Base-by-base conservation (phyloP, 2,329 filamentous ascomycete genomes). In the Calonectria hawksworthii region DNA sequence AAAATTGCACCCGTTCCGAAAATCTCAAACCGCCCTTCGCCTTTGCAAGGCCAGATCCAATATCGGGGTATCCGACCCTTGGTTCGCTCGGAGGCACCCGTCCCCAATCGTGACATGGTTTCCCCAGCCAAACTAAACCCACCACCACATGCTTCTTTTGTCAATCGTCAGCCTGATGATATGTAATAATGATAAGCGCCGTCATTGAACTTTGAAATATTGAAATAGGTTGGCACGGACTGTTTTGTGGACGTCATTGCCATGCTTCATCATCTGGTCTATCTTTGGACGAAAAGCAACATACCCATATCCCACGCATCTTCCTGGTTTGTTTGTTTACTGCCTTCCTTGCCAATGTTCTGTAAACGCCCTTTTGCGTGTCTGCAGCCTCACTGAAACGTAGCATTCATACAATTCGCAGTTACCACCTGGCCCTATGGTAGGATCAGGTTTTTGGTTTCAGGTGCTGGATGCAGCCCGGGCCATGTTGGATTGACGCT, bases 361-460 rank as follows among this genome's bases (percentile, higher is more conserved):
- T 28, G 41, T 23, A 28, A 47, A 28, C 41, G 36, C 34, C 56
- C 14, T 28, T 21, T 3, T 36, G 9, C n/a, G 18, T 63, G 14
- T 28, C 18, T 36, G 13, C 18, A 26, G 56, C 23, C 34, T 63
- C 56, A 18, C 14, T 41, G 36, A 23, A 65, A 28, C 28, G 38
- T 44, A 13, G 28, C 61, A 65, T 65, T 26, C 18, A 50, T 34
- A 71, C 28, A n/a, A 47, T 28, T 71, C n/a, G 21, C 36, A 64
- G 50, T 34, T n/a, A 32, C 21, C 26, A 11, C 16, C 26, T 59
- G 38, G 38, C 54, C 26, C 36, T 56, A 28, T 28, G 44, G 64
- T 50, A 32, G n/a, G 21, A 67, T 59, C 51, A 51, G n/a, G 14
- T 65, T 32, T 32, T 70, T 52, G 50, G 72, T 74, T 74, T 74